Percentiles rank a stretch among this genome's conserved stretches.
Evolutionary conservation across 139 green algal species (phyloP).

Genomic region (Mesotaenium endlicherianum): DNA sequence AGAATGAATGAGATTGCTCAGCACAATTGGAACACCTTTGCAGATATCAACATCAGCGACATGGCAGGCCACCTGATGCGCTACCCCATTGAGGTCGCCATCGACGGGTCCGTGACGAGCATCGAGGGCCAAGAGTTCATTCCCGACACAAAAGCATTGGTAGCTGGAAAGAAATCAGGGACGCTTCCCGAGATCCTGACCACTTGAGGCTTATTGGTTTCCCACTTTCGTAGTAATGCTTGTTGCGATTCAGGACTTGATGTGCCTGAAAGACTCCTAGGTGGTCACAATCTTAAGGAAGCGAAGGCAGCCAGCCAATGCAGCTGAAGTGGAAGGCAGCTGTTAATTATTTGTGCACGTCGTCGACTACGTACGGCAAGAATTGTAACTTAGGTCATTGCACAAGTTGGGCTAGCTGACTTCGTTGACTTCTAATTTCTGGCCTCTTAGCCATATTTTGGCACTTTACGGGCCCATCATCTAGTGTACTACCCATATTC

Average conservation of each 20-base stretch:
- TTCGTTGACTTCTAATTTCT: no score
- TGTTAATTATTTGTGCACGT: not conserved
- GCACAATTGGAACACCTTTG: slow-evolving; percentile 13
- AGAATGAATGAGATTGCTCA: slow-evolving; percentile 16
- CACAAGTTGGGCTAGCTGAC: no score
- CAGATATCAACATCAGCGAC: not conserved
- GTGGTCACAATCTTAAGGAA: no score
- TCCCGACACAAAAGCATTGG: not conserved
- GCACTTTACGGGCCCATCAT: no score
- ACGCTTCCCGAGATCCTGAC: not conserved
- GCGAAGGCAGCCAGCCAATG: no score
- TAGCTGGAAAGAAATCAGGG: not conserved
- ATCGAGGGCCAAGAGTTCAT: not conserved
- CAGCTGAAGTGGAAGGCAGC: no score
- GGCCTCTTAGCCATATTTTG: no score
- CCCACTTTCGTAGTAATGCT: not conserved
- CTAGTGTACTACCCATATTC: no score
- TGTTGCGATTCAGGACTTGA: not conserved
- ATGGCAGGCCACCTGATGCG: slow-evolving; percentile 24
- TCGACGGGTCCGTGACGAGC: not conserved
- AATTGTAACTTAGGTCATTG: not conserved
- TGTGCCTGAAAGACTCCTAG: no score
- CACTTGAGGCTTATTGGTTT: not conserved
- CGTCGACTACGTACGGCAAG: not conserved
- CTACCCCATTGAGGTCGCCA: not conserved